Conservation (phyloP, 805 yeast genomes). For the Candida pseudofarinosa region DNA sequence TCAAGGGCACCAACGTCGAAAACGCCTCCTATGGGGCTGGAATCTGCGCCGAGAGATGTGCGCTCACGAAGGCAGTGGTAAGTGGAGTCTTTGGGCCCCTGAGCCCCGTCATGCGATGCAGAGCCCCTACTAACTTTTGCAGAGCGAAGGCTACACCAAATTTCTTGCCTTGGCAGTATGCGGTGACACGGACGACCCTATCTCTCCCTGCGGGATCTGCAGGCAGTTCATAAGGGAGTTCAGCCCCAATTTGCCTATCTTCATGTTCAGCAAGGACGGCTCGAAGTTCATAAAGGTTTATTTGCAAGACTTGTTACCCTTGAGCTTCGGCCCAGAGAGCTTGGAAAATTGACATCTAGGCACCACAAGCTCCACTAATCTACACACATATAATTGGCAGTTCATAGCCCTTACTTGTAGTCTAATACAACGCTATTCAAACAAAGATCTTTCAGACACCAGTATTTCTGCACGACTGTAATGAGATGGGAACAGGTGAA, state of each 20-base stretch:
- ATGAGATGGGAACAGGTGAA: background rate
- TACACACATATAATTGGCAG: too few species aligned
- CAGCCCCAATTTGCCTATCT: slow-evolving; percentile 52
- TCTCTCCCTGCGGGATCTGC: slow-evolving; percentile 93
- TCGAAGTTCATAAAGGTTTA: slow-evolving; percentile 38
- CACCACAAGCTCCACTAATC: background rate
- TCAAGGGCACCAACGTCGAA: slow-evolving; percentile 85
- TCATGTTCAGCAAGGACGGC: slow-evolving; percentile 64
- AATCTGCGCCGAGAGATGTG: slow-evolving; percentile 40
- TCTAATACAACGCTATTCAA: too few species aligned
- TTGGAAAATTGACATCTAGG: slow-evolving; percentile 20
- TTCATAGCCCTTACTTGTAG: too few species aligned
- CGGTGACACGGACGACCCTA: slow-evolving; percentile 53
- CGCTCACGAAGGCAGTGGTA: slow-evolving; percentile 32
- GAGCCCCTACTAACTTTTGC: slow-evolving; percentile 11
- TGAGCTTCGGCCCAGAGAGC: slow-evolving; percentile 83
- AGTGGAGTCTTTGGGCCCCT: slow-evolving; percentile 10
- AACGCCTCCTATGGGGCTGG: slow-evolving; percentile 79
- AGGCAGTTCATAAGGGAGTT: slow-evolving; percentile 88
- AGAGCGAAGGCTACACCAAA: slow-evolving; percentile 35
- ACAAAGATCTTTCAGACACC: background rate
- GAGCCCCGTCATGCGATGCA: background rate
- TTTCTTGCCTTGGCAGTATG: slow-evolving; percentile 66
- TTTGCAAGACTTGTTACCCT: slow-evolving; percentile 66
- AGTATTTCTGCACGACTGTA: background rate